phyloP scores from a whole-genome alignment of 345 rosid genomes.

The Populus deltoides region DNA sequence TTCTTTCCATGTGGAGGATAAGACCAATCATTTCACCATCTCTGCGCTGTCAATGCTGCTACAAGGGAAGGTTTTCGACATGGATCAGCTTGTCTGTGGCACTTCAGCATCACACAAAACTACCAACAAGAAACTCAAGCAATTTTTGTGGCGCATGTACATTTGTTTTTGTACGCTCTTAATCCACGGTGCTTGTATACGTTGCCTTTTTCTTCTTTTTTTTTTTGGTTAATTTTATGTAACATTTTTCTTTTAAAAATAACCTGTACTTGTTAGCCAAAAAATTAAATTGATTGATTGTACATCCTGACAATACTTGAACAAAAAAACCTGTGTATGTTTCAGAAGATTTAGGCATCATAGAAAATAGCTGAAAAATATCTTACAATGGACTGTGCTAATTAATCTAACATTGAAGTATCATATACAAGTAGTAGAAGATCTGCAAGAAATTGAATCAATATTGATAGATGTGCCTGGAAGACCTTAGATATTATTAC shows the following conservation, averaged over 20 bases:
- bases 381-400: no score
- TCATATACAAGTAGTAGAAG: not conserved
- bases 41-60: not conserved
- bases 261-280: no score
- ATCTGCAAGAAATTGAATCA: not conserved
- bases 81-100: not conserved
- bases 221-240: not conserved
- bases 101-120: not conserved
- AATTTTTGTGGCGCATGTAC: not conserved
- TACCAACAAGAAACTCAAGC: not conserved
- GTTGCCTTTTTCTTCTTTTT: no score
- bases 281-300: no score
- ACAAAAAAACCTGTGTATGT: no score
- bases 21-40: constrained; percentile 2
- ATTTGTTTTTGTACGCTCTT: not conserved
- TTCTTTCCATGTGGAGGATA: not conserved
- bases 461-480: not conserved
- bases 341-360: no score
- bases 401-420: no score
- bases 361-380: no score
- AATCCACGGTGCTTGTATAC: not conserved
- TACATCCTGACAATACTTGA: no score
- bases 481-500: not conserved
- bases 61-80: not conserved
- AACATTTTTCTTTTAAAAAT: not conserved